These are phyloP conservation scores for Boehmeria nivea DNA, from an alignment of 306 rosid genomes.

Conservation along the genomic window DNA sequence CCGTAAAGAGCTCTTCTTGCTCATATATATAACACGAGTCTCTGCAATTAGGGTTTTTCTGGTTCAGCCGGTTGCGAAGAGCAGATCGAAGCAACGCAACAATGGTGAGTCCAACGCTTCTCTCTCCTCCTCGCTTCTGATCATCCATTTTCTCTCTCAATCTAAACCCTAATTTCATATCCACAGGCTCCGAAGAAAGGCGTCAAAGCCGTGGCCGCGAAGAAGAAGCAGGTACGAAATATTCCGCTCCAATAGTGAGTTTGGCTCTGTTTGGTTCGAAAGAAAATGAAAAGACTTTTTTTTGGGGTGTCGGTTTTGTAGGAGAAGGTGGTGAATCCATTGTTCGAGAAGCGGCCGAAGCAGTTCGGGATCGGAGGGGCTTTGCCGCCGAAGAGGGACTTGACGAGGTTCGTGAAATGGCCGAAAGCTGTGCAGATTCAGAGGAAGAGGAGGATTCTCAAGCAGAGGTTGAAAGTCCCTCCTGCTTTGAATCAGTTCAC, in stretches of 20 bases:
- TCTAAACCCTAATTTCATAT: neutral
- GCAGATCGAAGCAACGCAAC: no score
- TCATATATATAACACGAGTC: no score
- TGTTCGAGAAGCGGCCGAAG: slow-evolving; percentile 64
- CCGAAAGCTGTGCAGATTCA: slow-evolving; percentile 50
- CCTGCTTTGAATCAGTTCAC: slow-evolving; percentile 77
- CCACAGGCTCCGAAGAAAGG: slow-evolving; percentile 49
- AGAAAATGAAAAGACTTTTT: neutral
- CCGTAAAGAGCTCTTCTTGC: no score
- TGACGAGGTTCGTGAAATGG: slow-evolving; percentile 65
- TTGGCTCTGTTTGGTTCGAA: neutral
- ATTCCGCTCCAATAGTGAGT: no score
- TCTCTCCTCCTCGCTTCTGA: no score
- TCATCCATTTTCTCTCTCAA: neutral
- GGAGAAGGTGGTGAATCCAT: slow-evolving; percentile 62
- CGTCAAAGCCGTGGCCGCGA: slow-evolving; percentile 36
- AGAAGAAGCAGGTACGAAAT: slow-evolving; percentile 48
- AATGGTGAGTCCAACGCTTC: no score
- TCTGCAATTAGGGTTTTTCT: no score
- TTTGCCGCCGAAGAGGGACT: slow-evolving; percentile 71
- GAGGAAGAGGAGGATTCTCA: slow-evolving; percentile 61
- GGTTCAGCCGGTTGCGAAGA: no score
- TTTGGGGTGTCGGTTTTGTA: slow-evolving; percentile 2
- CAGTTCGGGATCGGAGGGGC: slow-evolving; percentile 80
- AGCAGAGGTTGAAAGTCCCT: slow-evolving; percentile 72